Base-by-base conservation (phyloP, 306 rosid genomes). In the Abrus precatorius region DNA sequence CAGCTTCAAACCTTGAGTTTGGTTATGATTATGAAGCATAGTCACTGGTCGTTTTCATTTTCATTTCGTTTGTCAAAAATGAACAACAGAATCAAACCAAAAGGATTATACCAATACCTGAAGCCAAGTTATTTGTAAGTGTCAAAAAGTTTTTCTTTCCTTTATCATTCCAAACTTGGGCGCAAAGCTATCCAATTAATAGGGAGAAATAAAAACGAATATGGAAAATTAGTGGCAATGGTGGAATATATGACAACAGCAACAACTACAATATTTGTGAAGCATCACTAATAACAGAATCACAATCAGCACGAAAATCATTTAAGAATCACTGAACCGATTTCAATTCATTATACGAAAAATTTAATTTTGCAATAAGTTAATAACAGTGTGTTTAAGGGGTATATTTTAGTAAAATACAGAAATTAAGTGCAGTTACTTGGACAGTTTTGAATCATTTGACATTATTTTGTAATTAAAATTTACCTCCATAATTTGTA, bases 151-250 rank as follows among this genome's bases (percentile, higher is more conserved):
- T 30, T 9, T n/a, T 29, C 2, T 62, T 77, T 56, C 5, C 27
- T 55, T n/a, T 57, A 74, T 33, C 7, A 81, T 81, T 36, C 61
- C 62, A 66, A 81, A 47, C 76, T 81, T 74, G 69, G 13, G 20
- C 7, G 28, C 69, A 0, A 55, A 74, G 69, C 6, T 54, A 72
- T 52, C 74, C 50, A 45, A 48, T 34, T 33, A 61, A 44, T 0
- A n/a, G 1, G 52, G 28, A 3, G 14, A 3, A n/a, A 6, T 1
- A 14, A 53, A 20, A 55, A 63, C 40, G 43, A 8, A 29, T 9
- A 38, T 30, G 6, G 53, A 78, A 54, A 54, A 6, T 41, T 54
- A 67, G 36, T 54, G 13, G 75, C 28, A n/a, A 41, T 5, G 62
- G 10, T 57, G 76, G 69, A 29, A 40, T 29, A 27, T 48, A 20